Base-by-base conservation (phyloP, 2,329 filamentous ascomycete genomes). In the Ascochyta fabae region DNA sequence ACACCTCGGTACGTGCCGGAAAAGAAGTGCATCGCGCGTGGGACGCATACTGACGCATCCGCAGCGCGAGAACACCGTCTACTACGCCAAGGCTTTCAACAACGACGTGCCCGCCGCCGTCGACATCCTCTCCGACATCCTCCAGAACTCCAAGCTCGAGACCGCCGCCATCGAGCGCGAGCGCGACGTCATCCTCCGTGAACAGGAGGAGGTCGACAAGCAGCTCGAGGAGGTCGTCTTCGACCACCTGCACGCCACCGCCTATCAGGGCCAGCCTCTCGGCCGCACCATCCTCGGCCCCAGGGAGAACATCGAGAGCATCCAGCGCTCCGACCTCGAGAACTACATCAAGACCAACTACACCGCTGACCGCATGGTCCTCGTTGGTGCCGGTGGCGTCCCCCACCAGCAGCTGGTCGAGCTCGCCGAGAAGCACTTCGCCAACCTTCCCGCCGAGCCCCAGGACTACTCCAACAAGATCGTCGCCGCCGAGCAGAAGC, bases 341-440 rank as follows among this genome's bases (percentile, higher is more conserved):
- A 90, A 90, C 83, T 99, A 99, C 84, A 98, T 99, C 86, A 96
- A 96, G 86, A 95, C 87, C 82, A 99, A 99, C 87, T 99, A 99
- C 86, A 97, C 93, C 56, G 94, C 95, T 66, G 95, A 99, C 83
- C 93, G 96, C 79, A 99, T 99, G 94, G 94, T 99, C 65, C 89
- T 99, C 43, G 95, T 97, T 68, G 93, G 93, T 76, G 89, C 95
- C 66, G 95, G 95, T 79, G 95, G 95, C 71, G 84, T 99, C 64
- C 92, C 94, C 66, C 95, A 99, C 81, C 86, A 93, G 76, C 85
- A 96, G 82, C 88, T 99, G 59, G 95, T 99, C 72, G 89, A 94
- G 75, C 88, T 99, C 66, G 95, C 95, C 67, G 94, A 99, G 84
- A 91, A 97, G 86, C 86, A 98, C 86, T 98, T 99, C 79, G 83